A percentile compares a stretch with the other conserved stretches of the same genome.
Evolutionary conservation across 75 land plant genomes (phyloP).

Genomic region (Pinus taeda): DNA sequence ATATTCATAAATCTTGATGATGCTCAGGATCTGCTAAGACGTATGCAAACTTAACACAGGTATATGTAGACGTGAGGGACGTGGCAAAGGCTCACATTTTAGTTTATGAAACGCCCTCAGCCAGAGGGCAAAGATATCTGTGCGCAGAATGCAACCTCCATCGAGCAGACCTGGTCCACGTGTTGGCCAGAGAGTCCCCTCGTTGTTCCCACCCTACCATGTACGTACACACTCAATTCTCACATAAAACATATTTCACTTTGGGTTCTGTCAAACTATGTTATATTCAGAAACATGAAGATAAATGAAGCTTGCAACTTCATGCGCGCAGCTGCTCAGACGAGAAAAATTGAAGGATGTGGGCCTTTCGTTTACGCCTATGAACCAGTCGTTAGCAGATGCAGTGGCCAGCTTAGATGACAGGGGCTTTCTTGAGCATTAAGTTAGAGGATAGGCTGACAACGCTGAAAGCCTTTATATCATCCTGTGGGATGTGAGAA

Average conservation of each 20-base stretch:
- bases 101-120: neutral
- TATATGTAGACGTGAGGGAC: conserved; percentile 36
- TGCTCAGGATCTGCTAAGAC: conserved; percentile 27
- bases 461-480: too few species aligned
- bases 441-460: too few species aligned
- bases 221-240: conserved; percentile 1
- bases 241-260: too few species aligned
- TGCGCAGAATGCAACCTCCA: conserved; percentile 29
- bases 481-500: too few species aligned
- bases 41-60: conserved; percentile 22
- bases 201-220: conserved; percentile 21
- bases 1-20: neutral
- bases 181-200: conserved; percentile 20
- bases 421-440: conserved; percentile 39
- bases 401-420: conserved; percentile 63
- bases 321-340: conserved; percentile 42
- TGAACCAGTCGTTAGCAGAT: conserved; percentile 50
- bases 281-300: neutral
- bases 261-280: too few species aligned
- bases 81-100: neutral
- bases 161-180: conserved; percentile 19
- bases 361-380: conserved; percentile 61
- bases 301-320: neutral
- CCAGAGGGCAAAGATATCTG: conserved; percentile 25
- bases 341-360: conserved; percentile 32